Evolutionary conservation across 305 asterid genomes (phyloP).

Genomic region (Fraxinus nigra): DNA sequence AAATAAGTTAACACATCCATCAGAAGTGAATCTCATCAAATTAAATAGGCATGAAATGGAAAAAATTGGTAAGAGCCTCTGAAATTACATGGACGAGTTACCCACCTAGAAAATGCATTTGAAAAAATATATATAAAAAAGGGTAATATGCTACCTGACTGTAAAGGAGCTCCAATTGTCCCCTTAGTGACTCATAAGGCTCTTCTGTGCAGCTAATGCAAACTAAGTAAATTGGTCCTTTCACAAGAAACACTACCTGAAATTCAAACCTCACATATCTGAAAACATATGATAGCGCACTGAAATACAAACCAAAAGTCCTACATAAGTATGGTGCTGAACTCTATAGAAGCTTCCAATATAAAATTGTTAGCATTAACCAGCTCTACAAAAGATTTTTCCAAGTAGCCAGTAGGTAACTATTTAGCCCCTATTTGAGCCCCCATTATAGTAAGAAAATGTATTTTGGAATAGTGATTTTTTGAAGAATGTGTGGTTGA

Average conservation of each 20-base stretch:
- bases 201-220: slow-evolving; percentile 99
- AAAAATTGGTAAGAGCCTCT: slow-evolving; percentile 3
- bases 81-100: slow-evolving; percentile 4
- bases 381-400: neutral
- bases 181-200: slow-evolving; percentile 85
- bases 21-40: slow-evolving; percentile 15
- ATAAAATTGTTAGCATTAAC: slow-evolving; percentile 19
- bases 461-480: neutral
- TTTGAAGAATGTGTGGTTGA: neutral
- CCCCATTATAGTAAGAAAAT: neutral
- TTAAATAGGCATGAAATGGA: neutral
- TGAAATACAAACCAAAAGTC: neutral
- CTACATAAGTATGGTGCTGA: neutral
- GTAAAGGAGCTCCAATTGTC: slow-evolving; percentile 85
- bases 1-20: slow-evolving; percentile 22
- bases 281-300: neutral
- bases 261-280: slow-evolving; percentile 17
- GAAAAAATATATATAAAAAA: neutral
- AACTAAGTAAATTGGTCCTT: slow-evolving; percentile 97
- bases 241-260: slow-evolving; percentile 93
- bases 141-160: slow-evolving; percentile 67
- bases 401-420: neutral
- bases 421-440: neutral
- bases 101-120: slow-evolving; percentile 6
- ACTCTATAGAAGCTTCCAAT: neutral